Evolutionary conservation across 1,284 basidiomycete species (phyloP).

Genomic region (Cystobasidiaceae sp.): DNA sequence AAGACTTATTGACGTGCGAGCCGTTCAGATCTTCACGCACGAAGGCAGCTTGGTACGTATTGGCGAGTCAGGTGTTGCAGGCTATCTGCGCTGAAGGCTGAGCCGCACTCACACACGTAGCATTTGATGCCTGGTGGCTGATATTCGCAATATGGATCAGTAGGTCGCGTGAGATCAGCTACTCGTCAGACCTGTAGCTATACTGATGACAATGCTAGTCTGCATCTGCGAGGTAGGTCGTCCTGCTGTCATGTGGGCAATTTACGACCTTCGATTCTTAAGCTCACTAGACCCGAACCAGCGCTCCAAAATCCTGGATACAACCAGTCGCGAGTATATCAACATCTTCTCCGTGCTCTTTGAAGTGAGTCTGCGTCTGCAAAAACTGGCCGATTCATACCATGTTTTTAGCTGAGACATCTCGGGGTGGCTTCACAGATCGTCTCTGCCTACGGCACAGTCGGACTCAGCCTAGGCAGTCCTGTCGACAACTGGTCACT

Average conservation of each 20-base stretch:
- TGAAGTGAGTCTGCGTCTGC: too few species aligned
- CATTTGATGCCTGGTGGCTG: constrained; percentile 60
- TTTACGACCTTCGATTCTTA: too few species aligned
- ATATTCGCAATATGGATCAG: constrained; percentile 32
- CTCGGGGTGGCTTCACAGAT: too few species aligned
- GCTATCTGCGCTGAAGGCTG: background rate
- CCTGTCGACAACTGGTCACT: constrained; percentile 69
- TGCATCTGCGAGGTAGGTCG: constrained; percentile 59
- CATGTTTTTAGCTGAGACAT: too few species aligned
- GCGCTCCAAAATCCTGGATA: constrained; percentile 54
- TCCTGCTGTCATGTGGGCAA: too few species aligned
- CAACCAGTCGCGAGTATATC: constrained; percentile 50
- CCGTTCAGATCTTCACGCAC: constrained; percentile 64
- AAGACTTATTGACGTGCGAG: too few species aligned
- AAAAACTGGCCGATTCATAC: too few species aligned
- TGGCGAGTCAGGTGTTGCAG: too few species aligned
- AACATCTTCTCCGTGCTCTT: constrained; percentile 68
- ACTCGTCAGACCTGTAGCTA: too few species aligned
- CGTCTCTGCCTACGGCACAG: constrained; percentile 84
- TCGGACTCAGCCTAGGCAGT: constrained; percentile 74
- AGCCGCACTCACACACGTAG: constrained; percentile 41
- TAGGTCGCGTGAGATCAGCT: background rate
- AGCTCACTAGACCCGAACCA: too few species aligned
- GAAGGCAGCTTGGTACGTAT: constrained; percentile 81
- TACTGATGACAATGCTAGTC: background rate